These are phyloP conservation scores for Phylloporus arenicola DNA, from an alignment of 768 basidiomycete genomes.

Conservation along the genomic window DNA sequence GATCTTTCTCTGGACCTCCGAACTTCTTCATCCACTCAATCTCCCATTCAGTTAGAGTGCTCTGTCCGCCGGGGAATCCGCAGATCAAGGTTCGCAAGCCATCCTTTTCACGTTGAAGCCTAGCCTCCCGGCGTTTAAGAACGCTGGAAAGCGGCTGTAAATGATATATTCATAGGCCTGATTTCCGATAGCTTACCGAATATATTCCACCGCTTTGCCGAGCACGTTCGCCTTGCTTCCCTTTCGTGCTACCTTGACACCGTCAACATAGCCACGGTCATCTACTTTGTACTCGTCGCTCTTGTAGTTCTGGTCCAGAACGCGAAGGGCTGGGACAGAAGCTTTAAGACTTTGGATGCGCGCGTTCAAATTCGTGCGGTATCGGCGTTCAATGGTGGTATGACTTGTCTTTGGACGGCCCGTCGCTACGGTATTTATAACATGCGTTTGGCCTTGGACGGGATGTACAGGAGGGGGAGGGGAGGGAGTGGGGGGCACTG, in stretches of 20 bases:
- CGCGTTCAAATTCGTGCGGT: slow-evolving; percentile 84
- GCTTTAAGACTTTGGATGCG: slow-evolving; percentile 76
- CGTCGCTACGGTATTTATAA: slow-evolving; percentile 14
- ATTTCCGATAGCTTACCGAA: slow-evolving; percentile 39
- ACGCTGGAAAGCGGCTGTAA: slow-evolving; percentile 42
- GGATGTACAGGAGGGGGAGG: slow-evolving; percentile 30
- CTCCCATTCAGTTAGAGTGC: slow-evolving; percentile 71
- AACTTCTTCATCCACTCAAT: slow-evolving; percentile 65
- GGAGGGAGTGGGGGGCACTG: slow-evolving; percentile 37
- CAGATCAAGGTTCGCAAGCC: slow-evolving; percentile 65
- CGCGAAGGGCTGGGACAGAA: slow-evolving; percentile 78
- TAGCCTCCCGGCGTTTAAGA: slow-evolving; percentile 68
- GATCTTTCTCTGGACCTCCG: slow-evolving; percentile 72
- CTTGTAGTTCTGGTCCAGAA: slow-evolving; percentile 54
- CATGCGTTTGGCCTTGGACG: slow-evolving; percentile 20
- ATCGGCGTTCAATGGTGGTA: slow-evolving; percentile 84
- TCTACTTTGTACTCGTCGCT: slow-evolving; percentile 53
- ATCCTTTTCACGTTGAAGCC: slow-evolving; percentile 69
- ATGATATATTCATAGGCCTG: neutral
- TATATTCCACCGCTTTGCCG: slow-evolving; percentile 88
- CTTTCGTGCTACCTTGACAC: slow-evolving; percentile 88
- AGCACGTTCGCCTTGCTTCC: slow-evolving; percentile 88
- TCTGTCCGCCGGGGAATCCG: slow-evolving; percentile 71
- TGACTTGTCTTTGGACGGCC: slow-evolving; percentile 68
- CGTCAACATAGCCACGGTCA: slow-evolving; percentile 81